Conservation (phyloP, 2,329 filamentous ascomycete species). For the Harringtonia aguacate region DNA sequence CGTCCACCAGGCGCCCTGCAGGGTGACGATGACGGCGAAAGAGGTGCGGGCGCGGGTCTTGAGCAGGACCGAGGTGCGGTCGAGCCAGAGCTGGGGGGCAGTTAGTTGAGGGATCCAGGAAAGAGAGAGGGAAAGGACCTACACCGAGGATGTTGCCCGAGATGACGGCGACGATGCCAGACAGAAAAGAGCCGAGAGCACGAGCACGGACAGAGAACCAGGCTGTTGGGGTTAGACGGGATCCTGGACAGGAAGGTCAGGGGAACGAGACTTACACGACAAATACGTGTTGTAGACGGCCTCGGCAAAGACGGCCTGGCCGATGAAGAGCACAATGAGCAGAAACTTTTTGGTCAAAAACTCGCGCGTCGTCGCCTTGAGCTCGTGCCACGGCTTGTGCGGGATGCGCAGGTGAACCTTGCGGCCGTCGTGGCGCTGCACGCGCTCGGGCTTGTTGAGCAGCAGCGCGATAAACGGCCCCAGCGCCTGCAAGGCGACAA, state of each 20-base stretch:
- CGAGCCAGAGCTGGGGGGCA: slow-evolving; percentile 38
- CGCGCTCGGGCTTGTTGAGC: slow-evolving; percentile 47
- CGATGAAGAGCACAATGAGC: slow-evolving; percentile 55
- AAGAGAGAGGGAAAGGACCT: slow-evolving; percentile 16
- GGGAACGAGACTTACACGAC: slow-evolving; percentile 22
- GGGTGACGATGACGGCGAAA: slow-evolving; percentile 40
- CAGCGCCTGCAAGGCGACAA: slow-evolving; percentile 57
- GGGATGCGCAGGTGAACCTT: slow-evolving; percentile 49
- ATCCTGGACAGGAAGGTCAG: neutral
- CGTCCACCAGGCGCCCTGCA: slow-evolving; percentile 62
- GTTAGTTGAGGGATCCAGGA: slow-evolving; percentile 9
- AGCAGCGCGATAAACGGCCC: slow-evolving; percentile 56
- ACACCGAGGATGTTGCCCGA: slow-evolving; percentile 55
- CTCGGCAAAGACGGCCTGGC: slow-evolving; percentile 60
- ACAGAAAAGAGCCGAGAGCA: slow-evolving; percentile 60
- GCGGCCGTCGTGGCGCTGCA: slow-evolving; percentile 55
- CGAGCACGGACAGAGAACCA: slow-evolving; percentile 63
- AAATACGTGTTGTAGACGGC: slow-evolving; percentile 64
- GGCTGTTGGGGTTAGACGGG: slow-evolving; percentile 21
- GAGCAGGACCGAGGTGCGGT: slow-evolving; percentile 43
- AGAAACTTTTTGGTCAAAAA: slow-evolving; percentile 54
- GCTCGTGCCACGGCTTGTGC: slow-evolving; percentile 44
- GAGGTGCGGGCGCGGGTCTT: slow-evolving; percentile 41
- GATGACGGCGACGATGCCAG: slow-evolving; percentile 55
- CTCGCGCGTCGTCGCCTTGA: slow-evolving; percentile 45